Evolutionary conservation across 192 early-diverging fungal genomes (phyloP).

Genomic region (Podila horticola): DNA sequence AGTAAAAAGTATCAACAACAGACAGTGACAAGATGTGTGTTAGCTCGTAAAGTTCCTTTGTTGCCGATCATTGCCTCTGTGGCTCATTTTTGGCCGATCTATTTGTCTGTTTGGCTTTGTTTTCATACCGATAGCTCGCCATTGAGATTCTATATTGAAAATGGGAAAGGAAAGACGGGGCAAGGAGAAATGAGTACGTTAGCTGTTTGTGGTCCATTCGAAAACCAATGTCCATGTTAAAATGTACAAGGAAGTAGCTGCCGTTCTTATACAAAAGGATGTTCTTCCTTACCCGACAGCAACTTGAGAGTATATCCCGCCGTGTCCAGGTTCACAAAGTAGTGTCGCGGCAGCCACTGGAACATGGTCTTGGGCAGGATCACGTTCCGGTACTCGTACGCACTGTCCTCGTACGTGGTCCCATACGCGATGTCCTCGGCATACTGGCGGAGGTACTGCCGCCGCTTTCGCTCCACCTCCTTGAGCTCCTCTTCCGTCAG

Average conservation of each 20-base stretch:
- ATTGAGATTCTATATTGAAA: constrained; percentile 18
- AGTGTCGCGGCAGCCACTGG: not conserved
- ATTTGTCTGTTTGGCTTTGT: too few species aligned
- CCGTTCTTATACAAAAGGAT: too few species aligned
- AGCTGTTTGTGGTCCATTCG: not conserved
- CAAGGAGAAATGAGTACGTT: not conserved
- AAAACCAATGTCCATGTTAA: too few species aligned
- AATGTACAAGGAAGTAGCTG: too few species aligned
- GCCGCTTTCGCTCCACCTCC: not conserved
- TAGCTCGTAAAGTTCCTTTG: too few species aligned
- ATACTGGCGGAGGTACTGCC: not conserved
- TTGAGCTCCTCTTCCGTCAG: not conserved
- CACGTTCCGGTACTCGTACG: constrained; percentile 43
- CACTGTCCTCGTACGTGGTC: constrained; percentile 12
- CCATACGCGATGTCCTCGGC: constrained; percentile 21
- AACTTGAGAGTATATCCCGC: not conserved
- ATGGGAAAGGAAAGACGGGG: not conserved
- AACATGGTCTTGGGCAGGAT: constrained; percentile 26
- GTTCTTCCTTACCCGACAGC: constrained; percentile 19
- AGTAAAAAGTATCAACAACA: not conserved
- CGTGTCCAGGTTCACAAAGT: not conserved
- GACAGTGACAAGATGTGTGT: not conserved
- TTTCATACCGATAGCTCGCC: constrained; percentile 16
- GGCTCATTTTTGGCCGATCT: too few species aligned
- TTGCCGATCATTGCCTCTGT: too few species aligned